Evolutionary conservation across 1,284 basidiomycete genomes (phyloP), one percentile per base, ranked within the genome.

Genomic region (Wallemia mellicola): DNA sequence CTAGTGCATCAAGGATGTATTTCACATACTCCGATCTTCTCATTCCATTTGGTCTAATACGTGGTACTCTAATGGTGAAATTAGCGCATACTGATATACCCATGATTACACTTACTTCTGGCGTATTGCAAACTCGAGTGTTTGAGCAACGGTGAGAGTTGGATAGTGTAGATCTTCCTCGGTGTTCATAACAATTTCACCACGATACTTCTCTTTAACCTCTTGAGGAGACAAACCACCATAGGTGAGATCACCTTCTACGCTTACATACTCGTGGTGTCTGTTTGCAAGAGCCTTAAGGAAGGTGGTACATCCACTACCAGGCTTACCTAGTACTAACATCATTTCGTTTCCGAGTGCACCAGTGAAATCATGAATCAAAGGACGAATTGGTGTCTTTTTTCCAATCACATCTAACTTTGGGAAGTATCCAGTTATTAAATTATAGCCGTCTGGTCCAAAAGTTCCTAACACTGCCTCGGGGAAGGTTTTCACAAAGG

Each of bases 281-380:
- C 78, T 76, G 64, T 85, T 84, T 3, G 83, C 77, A 48, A 86
- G 72, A 0, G 74, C 74, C 67, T 83, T 83, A 60, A 86, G 75
- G 33, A 86, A 73, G 0, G 82, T 82, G 24, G 74, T 77, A 66
- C 83, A 86, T 1, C 84, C 83, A 0, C 81, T 76, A 1, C 81
- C 82, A n/a, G 85, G 85, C 58, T 81, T 79, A 5, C 85, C 85
- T 2, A 87, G 73, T n/a, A 86, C 83, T 14, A 85, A n/a, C 24
- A 57, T 57, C 55, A 57, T 48, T 48, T 48, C 38, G 5, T n/a
- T n/a, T 11, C 38, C 38, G 5, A 48, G 19, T 22, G 38, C 5
- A 5, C 38, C 38, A 5, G 5, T 48, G 38, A 48, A 48, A 3
- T 11, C 14, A n/a, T 48, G 14, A n/a, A 48, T 48, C 14, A 48